Evolutionary conservation across 2,329 filamentous ascomycete species (phyloP), one percentile per base, ranked within the genome.

Genomic region (Paecilomyces formosus): DNA sequence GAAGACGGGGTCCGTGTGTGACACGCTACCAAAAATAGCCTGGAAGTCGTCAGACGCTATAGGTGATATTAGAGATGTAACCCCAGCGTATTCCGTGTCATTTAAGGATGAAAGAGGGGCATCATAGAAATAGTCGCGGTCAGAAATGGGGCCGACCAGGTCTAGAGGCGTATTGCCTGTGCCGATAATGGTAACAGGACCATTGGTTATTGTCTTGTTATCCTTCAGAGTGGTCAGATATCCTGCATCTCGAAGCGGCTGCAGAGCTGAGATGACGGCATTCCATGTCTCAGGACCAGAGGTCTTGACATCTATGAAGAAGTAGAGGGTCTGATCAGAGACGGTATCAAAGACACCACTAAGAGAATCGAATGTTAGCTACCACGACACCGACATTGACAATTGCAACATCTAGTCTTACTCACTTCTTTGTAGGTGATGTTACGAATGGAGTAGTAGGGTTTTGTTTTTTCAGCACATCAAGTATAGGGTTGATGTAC

Each of bases 251-350:
- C 81, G 78, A 3, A 88, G 76, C 1, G 84, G 85, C 54, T 82
- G 72, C 1, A 88, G 74, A 0, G 82, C 84, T 24, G 76, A 65
- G 35, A 85, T 73, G 1, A 86, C 83, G 33, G 75, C 77, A 1
- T 82, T 74, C 76, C 82, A 86, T 1, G 85, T 85, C 31, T 75
- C 75, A 0, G 71, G 65, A 5, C 83, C 83, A 35, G 79, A 72
- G 0, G 85, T 87, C 70, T 88, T 88, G 59, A 86, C 65, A 66
- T 88, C 85, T 59, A 88, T 81, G 70, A 85, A 86, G 53, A 88
- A 76, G 72, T 86, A 86, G 5, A 88, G 76, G 0, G 85, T 87
- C 68, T 87, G 84, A 5, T 69, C 75, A 1, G 73, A 67, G 33
- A 67, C 66, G 1, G 82, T 82, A 69, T 88, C 85, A 66, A 80